Percentiles rank a stretch among this genome's conserved stretches.
These are phyloP conservation scores for Nymphaea thermarum DNA, from an alignment of 164 flowering plant genomes.

Conservation along the genomic window DNA sequence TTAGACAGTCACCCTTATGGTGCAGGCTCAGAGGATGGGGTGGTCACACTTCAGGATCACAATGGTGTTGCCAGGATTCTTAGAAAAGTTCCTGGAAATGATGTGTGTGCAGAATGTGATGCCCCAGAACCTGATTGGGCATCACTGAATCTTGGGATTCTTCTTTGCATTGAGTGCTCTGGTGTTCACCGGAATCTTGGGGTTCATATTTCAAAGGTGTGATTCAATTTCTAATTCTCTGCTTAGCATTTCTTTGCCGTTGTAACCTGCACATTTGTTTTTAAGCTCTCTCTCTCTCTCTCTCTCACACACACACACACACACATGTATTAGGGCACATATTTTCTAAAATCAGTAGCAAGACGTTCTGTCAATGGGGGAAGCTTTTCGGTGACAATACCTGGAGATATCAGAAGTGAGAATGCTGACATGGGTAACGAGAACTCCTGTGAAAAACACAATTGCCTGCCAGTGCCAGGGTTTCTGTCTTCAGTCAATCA, in stretches of 20 bases:
- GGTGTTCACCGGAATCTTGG: slow-evolving; percentile 97
- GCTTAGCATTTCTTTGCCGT: not conserved
- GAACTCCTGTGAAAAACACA: too few species aligned
- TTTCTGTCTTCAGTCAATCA: too few species aligned
- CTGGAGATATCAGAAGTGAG: too few species aligned
- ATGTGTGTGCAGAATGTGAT: slow-evolving; percentile 82
- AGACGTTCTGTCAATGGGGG: too few species aligned
- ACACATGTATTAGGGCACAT: too few species aligned
- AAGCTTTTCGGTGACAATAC: too few species aligned
- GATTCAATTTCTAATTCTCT: not conserved
- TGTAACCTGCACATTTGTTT: not conserved
- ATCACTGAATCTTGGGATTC: slow-evolving; percentile 80
- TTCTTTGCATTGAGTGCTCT: slow-evolving; percentile 90
- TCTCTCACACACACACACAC: not conserved
- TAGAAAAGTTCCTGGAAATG: slow-evolving; percentile 75
- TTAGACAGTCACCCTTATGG: slow-evolving; percentile 8
- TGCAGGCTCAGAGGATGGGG: slow-evolving; percentile 17
- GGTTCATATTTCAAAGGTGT: slow-evolving; percentile 92
- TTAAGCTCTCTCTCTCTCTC: not conserved
- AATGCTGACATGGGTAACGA: too few species aligned
- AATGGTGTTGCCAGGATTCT: slow-evolving; percentile 43
- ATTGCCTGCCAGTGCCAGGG: too few species aligned
- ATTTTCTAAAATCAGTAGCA: too few species aligned
- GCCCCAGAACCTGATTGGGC: slow-evolving; percentile 94
- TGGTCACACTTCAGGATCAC: slow-evolving; percentile 15